These are phyloP conservation scores for Chaetomiaceae sp. DNA, from an alignment of 2,329 filamentous ascomycete species.

Conservation along the genomic window DNA sequence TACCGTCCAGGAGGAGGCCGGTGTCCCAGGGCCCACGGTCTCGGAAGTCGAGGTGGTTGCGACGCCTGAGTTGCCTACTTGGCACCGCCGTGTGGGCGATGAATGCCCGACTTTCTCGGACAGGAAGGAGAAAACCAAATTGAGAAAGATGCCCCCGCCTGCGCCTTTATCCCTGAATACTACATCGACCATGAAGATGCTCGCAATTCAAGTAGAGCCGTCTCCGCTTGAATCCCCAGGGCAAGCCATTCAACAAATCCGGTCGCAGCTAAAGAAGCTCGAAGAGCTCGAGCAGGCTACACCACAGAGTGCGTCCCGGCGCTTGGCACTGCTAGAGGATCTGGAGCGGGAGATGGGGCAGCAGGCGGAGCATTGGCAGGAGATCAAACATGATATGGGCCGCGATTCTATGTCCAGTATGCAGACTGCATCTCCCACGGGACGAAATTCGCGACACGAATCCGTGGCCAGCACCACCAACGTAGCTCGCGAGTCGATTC, in stretches of 20 bases:
- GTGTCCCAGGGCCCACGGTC: constrained; percentile 29
- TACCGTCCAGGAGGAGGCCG: constrained; percentile 8
- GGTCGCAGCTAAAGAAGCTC: constrained; percentile 48
- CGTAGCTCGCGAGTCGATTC: constrained; percentile 26
- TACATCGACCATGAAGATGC: constrained; percentile 36
- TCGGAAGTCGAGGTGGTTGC: constrained; percentile 27
- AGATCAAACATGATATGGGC: constrained; percentile 50
- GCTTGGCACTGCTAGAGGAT: constrained; percentile 51
- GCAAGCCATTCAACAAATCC: constrained; percentile 46
- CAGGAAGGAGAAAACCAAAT: constrained; percentile 41
- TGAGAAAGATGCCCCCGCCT: constrained; percentile 53
- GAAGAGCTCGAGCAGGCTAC: constrained; percentile 39
- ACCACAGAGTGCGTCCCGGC: constrained; percentile 38
- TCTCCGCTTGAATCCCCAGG: constrained; percentile 52
- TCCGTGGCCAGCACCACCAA: constrained; percentile 25
- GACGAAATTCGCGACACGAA: constrained; percentile 32
- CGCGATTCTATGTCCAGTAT: constrained; percentile 50
- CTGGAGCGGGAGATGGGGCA: constrained; percentile 59
- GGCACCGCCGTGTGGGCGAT: constrained; percentile 57
- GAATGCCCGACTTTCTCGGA: constrained; percentile 56
- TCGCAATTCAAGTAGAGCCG: constrained; percentile 46
- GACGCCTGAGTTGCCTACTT: constrained; percentile 31
- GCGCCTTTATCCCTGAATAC: constrained; percentile 49
- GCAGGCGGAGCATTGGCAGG: constrained; percentile 57
- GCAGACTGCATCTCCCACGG: constrained; percentile 30